Evolutionary conservation across 2,329 filamentous ascomycete genomes (phyloP).

Genomic region (Sporothrix dimorphospora): DNA sequence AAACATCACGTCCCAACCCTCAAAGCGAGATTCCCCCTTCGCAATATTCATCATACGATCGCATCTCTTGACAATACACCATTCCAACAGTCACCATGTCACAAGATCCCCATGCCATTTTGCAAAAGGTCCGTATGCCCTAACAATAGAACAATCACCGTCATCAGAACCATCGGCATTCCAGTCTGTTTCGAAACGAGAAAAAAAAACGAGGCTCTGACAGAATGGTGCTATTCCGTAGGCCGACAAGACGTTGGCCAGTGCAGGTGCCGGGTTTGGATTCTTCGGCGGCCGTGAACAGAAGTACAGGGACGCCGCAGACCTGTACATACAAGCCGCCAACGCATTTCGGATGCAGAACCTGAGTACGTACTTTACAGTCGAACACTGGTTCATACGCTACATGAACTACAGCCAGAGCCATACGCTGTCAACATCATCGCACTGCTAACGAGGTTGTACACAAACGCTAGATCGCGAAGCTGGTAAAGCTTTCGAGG

Average conservation of each 20-base stretch:
- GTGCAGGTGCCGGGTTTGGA: slow-evolving; percentile 80
- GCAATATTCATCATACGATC: not conserved
- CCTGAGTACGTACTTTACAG: slow-evolving; percentile 60
- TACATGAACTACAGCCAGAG: not conserved
- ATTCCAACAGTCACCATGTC: slow-evolving; percentile 28
- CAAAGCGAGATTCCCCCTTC: not conserved
- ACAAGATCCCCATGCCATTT: slow-evolving; percentile 73
- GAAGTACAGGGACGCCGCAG: slow-evolving; percentile 87
- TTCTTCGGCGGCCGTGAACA: slow-evolving; percentile 86
- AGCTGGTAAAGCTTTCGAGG: slow-evolving; percentile 84
- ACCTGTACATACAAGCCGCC: slow-evolving; percentile 83
- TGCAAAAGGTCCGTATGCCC: slow-evolving; percentile 68
- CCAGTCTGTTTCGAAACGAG: not conserved
- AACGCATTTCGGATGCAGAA: slow-evolving; percentile 91
- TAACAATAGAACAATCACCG: no score
- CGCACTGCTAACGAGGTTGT: not conserved
- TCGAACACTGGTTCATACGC: not conserved
- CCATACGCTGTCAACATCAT: not conserved
- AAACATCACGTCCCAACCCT: no score
- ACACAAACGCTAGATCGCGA: slow-evolving; percentile 65
- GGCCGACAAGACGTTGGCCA: slow-evolving; percentile 82
- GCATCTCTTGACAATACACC: not conserved
- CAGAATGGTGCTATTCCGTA: slow-evolving; percentile 43
- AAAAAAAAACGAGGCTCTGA: not conserved
- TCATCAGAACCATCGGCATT: not conserved